Base-by-base conservation (phyloP, 768 basidiomycete species). In the Hysterangium stoloniferum region DNA sequence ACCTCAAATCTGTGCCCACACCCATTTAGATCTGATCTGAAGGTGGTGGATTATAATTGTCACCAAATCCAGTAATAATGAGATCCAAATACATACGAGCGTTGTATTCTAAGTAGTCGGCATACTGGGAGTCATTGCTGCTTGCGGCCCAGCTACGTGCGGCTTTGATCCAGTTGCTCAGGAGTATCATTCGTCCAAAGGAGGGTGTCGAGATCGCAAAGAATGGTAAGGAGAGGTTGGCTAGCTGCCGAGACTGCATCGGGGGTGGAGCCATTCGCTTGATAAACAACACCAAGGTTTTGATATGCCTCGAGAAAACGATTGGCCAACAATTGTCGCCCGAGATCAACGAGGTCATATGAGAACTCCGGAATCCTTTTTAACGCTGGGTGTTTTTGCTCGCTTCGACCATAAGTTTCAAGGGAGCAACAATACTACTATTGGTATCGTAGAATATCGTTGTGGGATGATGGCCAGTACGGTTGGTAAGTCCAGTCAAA, bases 311-410 rank as follows among this genome's bases (percentile, higher is more conserved):
- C 62, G 38, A 66, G 61, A 60, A 70, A 71, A 19, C 63, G 56
- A 57, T 72, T 71, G 19, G 58, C 61, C 45, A 72, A 64, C 12
- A 72, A 58, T 48, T 72, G 70, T 15, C 71, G 67, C 15, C 67
- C 57, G 34, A 69, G 45, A 46, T 72, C 66, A 13, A 71, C 66
- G n/a, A 67, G 58, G 60, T 72, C 71, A 54, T 66, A 65, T 34
- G 50, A 54, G 57, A 67, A 72, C 54, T 71, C 70, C 2, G 64
- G 65, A 4, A 62, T 54, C 1, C 53, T 2, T 6, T 24, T 4
- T 17, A 71, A 60, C 0, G 35, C 32, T 13, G 53, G 11, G 36
- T 51, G 50, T 48, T 45, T n/a, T 53, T 3, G 56, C 61, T 42
- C 45, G 61, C 58, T 22, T 45, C 25, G 20, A 52, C 22, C n/a